Base-by-base conservation (phyloP, 768 basidiomycete species). In the Tephrocybe sp. region DNA sequence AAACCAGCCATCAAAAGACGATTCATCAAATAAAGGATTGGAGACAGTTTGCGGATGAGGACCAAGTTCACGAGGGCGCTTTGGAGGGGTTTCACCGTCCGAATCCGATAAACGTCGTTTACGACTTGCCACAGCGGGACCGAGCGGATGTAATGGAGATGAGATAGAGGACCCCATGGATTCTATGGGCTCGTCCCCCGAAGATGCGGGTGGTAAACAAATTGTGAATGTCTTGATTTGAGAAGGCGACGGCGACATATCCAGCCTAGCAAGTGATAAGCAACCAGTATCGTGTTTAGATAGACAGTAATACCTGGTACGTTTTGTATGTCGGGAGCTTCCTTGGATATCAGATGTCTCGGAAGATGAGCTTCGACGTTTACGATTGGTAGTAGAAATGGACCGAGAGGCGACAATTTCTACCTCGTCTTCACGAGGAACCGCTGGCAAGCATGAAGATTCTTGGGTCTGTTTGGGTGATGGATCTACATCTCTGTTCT, bases 71-170 rank as follows among this genome's bases (percentile, higher is more conserved):
- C 61, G 54, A 0, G 65, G 61, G 15, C 62, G 62, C 37, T 73
- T 73, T 1, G 63, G 38, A 40, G 48, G 23, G 2, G 36, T 21
- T 1, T 54, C 31, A 1, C 38, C 39, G 7, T 64, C 64, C 1
- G 58, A 44, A 5, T 72, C 67, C 2, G 73, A 76, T 15, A 73
- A 49, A 0, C 68, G 63, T 25, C 74, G 69, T 52, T 75, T 75
- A 7, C 71, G 66, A 29, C 53, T 64, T 9, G 33, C 4, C 13
- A 34, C 33, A 34, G 13, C 33, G 15, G 15, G 33, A 34, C 4
- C 4, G 33, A 15, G 33, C 33, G 16, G 30, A 19, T 30, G 12
- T 12, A 23, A 46, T 44, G 22, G 21, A 47, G 31, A 9, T 30
- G 47, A 22, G 45, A n/a, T 12, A 49, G 19, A 24, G 12, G 12